These are phyloP conservation scores for Paramecium bursaria DNA, from an alignment of 73 alveolate genomes.

Conservation along the genomic window DNA sequence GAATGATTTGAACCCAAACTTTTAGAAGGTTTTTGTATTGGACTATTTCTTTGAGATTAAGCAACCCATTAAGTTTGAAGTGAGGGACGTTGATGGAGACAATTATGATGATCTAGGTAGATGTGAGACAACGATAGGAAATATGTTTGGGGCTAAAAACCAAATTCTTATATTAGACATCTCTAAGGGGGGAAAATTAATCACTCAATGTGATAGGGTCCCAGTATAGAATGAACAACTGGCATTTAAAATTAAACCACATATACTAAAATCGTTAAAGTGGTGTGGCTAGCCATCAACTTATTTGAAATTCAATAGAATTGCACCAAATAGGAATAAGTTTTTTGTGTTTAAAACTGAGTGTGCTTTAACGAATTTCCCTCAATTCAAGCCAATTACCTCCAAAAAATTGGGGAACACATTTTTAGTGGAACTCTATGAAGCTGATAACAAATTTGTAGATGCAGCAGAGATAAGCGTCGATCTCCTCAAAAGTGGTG, in stretches of 20 bases:
- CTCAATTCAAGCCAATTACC: no score
- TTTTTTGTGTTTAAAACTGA: no score
- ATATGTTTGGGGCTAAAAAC: conserved; percentile 74
- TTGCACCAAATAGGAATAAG: no score
- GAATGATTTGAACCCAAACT: conserved; percentile 83
- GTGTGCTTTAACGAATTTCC: no score
- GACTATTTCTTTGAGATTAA: conserved; percentile 86
- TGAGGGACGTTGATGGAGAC: conserved; percentile 78
- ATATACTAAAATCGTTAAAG: not conserved
- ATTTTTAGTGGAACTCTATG: no score
- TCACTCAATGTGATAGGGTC: conserved; percentile 73
- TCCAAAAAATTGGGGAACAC: no score
- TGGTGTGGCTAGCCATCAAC: conserved; percentile 50
- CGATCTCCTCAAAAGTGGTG: no score
- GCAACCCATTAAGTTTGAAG: conserved; percentile 76
- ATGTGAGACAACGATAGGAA: conserved; percentile 73
- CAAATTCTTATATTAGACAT: conserved; percentile 67
- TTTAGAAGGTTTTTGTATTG: conserved; percentile 70
- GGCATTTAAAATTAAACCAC: no score
- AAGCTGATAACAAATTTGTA: no score
- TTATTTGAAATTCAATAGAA: conserved; percentile 22
- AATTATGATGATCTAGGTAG: conserved; percentile 68
- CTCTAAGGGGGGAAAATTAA: conserved; percentile 71
- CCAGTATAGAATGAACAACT: conserved; percentile 71
- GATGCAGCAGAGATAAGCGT: no score